These are phyloP conservation scores for Nymphaea colorata DNA, from an alignment of 164 flowering plant species.

Conservation along the genomic window DNA sequence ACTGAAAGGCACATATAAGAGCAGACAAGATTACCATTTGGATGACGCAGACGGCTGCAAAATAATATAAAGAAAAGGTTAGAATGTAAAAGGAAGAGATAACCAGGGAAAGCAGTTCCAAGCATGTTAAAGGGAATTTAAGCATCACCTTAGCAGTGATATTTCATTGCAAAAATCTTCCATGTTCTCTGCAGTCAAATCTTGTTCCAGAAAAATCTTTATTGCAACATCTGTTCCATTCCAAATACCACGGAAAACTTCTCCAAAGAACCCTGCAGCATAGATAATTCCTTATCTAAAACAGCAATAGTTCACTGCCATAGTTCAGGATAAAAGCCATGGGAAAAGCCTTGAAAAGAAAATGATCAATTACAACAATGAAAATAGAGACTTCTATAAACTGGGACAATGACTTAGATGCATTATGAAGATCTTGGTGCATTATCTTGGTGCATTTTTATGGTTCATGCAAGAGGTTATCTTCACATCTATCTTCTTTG, in stretches of 20 bases:
- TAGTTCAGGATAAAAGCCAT: too few species aligned
- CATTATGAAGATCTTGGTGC: too few species aligned
- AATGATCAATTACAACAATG: too few species aligned
- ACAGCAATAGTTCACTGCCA: not conserved
- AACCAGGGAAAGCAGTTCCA: not conserved
- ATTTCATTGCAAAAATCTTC: constrained; percentile 98
- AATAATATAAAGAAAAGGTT: constrained; percentile 11
- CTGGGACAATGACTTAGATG: too few species aligned
- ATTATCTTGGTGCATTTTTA: too few species aligned
- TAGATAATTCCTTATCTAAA: too few species aligned
- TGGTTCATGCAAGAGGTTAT: too few species aligned
- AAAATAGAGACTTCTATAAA: too few species aligned
- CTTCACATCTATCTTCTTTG: too few species aligned
- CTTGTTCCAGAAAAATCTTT: constrained; percentile 92
- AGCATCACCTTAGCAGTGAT: constrained; percentile 62
- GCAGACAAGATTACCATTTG: constrained; percentile 53
- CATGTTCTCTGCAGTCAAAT: constrained; percentile 90
- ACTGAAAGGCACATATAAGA: not conserved
- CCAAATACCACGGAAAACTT: constrained; percentile 96
- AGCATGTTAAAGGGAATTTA: not conserved
- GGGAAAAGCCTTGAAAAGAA: too few species aligned
- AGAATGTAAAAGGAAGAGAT: constrained; percentile 11
- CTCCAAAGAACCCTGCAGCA: constrained; percentile 76
- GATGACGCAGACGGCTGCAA: constrained; percentile 93
- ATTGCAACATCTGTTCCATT: constrained; percentile 98